Evolutionary conservation across 306 rosid species (phyloP).

Genomic region (Sindora glabra): DNA sequence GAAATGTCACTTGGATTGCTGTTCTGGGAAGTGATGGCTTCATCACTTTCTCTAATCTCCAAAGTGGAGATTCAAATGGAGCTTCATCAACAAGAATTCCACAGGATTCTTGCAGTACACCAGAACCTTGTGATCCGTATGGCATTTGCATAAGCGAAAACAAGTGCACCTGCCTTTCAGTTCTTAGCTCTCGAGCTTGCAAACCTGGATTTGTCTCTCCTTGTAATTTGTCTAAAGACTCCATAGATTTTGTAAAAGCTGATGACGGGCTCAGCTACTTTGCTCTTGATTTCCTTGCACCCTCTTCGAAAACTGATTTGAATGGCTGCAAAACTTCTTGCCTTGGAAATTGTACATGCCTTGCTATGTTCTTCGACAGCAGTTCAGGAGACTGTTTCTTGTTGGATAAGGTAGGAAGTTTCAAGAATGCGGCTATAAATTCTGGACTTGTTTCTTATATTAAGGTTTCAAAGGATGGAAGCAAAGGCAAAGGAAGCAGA

Average conservation of each 20-base stretch:
- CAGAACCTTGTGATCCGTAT: constrained; percentile 53
- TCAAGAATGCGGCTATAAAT: constrained; percentile 31
- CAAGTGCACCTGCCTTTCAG: constrained; percentile 60
- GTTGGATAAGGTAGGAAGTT: constrained; percentile 66
- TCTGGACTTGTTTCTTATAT: constrained; percentile 60
- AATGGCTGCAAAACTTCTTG: constrained; percentile 49
- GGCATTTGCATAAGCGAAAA: constrained; percentile 32
- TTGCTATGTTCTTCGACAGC: constrained; percentile 67
- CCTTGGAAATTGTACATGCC: constrained; percentile 50
- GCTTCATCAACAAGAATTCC: constrained; percentile 32
- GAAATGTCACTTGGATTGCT: constrained; percentile 50
- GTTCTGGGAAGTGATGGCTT: constrained; percentile 54
- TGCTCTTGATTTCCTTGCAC: constrained; percentile 46
- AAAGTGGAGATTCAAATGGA: constrained; percentile 12
- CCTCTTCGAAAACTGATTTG: constrained; percentile 37
- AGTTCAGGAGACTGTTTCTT: constrained; percentile 64
- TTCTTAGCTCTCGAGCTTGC: constrained; percentile 50
- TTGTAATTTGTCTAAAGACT: constrained; percentile 20
- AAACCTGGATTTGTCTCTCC: constrained; percentile 36
- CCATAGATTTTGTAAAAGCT: constrained; percentile 31
- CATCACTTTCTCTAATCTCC: constrained; percentile 34
- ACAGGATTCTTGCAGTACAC: constrained; percentile 47
- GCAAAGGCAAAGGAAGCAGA: constrained; percentile 29
- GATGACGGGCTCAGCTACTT: constrained; percentile 42
- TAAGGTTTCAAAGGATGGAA: constrained; percentile 41